Evolutionary conservation across 208 protist species (phyloP), one percentile per base, ranked within the genome.

Genomic region (Vickermania ingenoplastis): DNA sequence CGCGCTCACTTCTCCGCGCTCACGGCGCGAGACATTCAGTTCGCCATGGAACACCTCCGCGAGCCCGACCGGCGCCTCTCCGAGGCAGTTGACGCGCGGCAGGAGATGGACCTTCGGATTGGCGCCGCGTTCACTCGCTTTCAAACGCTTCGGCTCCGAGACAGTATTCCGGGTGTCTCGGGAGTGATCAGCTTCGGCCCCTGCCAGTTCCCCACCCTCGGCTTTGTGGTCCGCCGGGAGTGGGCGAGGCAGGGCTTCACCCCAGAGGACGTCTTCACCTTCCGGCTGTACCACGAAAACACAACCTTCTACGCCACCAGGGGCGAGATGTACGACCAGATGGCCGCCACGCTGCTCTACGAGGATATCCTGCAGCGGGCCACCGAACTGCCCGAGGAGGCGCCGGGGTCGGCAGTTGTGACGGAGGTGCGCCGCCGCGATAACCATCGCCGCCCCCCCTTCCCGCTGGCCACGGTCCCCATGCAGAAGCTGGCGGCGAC

Each of bases 401-500:
- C 67, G 22, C 73, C 26, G 22, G 57, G 79, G 62, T 69, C 65
- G 74, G 65, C 63, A 31, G 52, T 52, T 7, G 76, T 87, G 21
- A 59, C 77, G n/a, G 73, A 81, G 27, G 95, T 95, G 31, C 60
- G 71, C 31, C 81, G 95, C 59, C 86, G 87, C 11, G 75, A 80
- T 2, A 91, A 61, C 5, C 73, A 68, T 28, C 79, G 81, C 21
- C 79, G 63, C 1, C 79, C 79, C 13, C 98, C 98, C 1, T 62
- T 97, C 11, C 98, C 98, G 0, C 73, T 99, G 7, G 89, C 92
- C 23, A 99, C 98, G 0, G 97, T 99, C n/a, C 87, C 96, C 58
- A 50, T 99, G 36, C 97, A 99, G 67, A 99, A 98, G 57, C 58
- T 96, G 0, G 94, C 91, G 22, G 79, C 97, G 13, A 79, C 71